A percentile compares a stretch with the other conserved stretches of the same genome.
Conservation (phyloP, 495 filamentous ascomycete species). For the Staphylotrichum longicolle region DNA sequence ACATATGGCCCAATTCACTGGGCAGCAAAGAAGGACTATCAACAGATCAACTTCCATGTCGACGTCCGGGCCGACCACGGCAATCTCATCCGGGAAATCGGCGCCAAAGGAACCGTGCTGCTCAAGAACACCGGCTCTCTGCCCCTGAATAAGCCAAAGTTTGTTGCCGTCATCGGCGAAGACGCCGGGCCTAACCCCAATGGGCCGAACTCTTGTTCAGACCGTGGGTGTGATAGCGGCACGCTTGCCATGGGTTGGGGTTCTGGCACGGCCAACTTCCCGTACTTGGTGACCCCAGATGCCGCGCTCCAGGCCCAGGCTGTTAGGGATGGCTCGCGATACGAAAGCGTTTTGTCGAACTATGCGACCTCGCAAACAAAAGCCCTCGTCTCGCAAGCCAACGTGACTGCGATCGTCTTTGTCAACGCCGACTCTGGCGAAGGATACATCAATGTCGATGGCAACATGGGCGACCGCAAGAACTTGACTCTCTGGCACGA, state of each 20-base stretch:
- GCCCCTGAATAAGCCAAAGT: conserved; percentile 71
- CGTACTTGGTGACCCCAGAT: conserved; percentile 86
- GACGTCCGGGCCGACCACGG: conserved; percentile 79
- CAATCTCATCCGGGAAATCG: conserved; percentile 67
- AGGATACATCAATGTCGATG: conserved; percentile 78
- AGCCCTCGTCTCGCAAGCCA: conserved; percentile 62
- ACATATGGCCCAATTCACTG: conserved; percentile 70
- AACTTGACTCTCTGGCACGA: conserved; percentile 88
- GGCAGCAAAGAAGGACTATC: conserved; percentile 56
- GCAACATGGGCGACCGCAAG: conserved; percentile 85
- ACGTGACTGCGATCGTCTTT: conserved; percentile 75
- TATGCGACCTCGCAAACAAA: conserved; percentile 58
- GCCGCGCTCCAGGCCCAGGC: conserved; percentile 79
- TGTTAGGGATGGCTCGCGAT: conserved; percentile 55
- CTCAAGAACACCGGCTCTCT: conserved; percentile 81
- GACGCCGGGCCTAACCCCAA: conserved; percentile 73
- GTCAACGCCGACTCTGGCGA: conserved; percentile 87
- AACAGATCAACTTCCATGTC: conserved; percentile 77
- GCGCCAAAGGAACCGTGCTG: conserved; percentile 74
- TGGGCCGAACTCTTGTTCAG: conserved; percentile 82
- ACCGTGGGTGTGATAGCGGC: conserved; percentile 81
- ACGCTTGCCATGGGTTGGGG: conserved; percentile 96
- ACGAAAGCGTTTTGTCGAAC: conserved; percentile 76
- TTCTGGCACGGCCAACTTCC: conserved; percentile 83
- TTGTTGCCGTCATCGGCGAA: conserved; percentile 78